Percentiles rank a stretch among this genome's conserved stretches.
Evolutionary conservation across 371 early-diverging fungal species (phyloP).

Genomic region (Lichtheimia hyalospora): DNA sequence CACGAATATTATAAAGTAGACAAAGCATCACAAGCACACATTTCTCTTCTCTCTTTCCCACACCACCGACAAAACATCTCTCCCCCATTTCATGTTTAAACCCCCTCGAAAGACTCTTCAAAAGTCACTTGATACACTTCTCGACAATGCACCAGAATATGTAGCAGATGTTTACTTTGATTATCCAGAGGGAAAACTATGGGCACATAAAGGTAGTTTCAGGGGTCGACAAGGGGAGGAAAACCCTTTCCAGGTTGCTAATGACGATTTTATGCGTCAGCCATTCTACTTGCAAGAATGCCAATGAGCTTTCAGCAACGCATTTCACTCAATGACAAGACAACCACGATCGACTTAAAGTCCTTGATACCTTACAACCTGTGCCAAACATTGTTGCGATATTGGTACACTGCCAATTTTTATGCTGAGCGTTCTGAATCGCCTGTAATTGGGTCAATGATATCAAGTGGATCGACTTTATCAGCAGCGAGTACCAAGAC

Average conservation of each 20-base stretch:
- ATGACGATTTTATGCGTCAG: constrained; percentile 6
- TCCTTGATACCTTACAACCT: constrained; percentile 18
- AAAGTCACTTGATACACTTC: constrained; percentile 27
- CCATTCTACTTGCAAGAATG: constrained; percentile 20
- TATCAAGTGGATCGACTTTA: constrained; percentile 3
- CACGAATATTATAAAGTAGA: neutral
- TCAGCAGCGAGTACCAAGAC: constrained; percentile 3
- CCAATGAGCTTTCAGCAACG: constrained; percentile 17
- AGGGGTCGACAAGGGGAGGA: neutral
- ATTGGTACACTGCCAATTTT: constrained; percentile 44
- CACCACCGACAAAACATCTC: neutral
- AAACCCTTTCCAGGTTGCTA: neutral
- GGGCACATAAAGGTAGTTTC: constrained; percentile 44
- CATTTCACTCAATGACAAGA: neutral
- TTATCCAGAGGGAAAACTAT: constrained; percentile 25
- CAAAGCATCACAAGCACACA: neutral
- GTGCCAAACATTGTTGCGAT: constrained; percentile 29
- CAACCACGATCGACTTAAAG: neutral
- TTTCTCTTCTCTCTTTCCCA: neutral
- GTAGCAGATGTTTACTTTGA: constrained; percentile 42
- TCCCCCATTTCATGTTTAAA: constrained; percentile 30
- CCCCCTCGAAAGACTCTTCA: constrained; percentile 33
- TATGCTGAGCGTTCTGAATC: neutral
- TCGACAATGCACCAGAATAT: constrained; percentile 38
- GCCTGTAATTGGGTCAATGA: neutral